Conservation (phyloP, 306 rosid genomes). For the Sphenostylis stenocarpa region DNA sequence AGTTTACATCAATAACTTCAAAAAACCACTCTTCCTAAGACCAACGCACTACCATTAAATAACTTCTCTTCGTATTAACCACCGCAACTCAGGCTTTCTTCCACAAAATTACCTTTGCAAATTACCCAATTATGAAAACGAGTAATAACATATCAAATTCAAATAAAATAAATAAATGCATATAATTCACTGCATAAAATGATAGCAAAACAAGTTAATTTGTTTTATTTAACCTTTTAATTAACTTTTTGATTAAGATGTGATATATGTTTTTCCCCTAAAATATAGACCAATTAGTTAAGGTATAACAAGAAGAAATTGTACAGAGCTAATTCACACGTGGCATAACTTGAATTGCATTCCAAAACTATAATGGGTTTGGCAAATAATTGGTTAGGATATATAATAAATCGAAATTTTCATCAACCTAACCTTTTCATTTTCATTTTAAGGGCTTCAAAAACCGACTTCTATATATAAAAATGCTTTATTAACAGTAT, state of each 20-base stretch:
- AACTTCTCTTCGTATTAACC: not conserved
- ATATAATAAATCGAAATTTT: slow-evolving; percentile 9
- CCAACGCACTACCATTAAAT: slow-evolving; percentile 10
- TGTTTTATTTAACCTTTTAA: no score
- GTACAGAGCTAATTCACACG: not conserved
- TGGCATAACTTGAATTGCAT: slow-evolving; percentile 13
- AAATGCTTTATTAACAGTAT: not conserved
- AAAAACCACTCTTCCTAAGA: not conserved
- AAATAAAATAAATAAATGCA: no score
- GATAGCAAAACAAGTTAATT: no score
- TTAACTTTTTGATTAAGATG: no score
- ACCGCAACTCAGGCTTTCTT: slow-evolving; percentile 16
- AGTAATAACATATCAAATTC: not conserved
- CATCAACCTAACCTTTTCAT: not conserved
- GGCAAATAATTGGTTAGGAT: not conserved
- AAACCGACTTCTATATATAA: not conserved
- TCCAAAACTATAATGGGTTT: not conserved
- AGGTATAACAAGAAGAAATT: not conserved
- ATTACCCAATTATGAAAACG: not conserved
- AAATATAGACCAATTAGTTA: not conserved
- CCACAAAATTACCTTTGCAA: not conserved
- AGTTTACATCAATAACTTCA: no score
- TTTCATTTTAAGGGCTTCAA: not conserved
- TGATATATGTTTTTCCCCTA: no score
- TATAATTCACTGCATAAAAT: no score